phyloP scores from a whole-genome alignment of 2,329 filamentous ascomycete species.

The Trichoderma arundinaceum region DNA sequence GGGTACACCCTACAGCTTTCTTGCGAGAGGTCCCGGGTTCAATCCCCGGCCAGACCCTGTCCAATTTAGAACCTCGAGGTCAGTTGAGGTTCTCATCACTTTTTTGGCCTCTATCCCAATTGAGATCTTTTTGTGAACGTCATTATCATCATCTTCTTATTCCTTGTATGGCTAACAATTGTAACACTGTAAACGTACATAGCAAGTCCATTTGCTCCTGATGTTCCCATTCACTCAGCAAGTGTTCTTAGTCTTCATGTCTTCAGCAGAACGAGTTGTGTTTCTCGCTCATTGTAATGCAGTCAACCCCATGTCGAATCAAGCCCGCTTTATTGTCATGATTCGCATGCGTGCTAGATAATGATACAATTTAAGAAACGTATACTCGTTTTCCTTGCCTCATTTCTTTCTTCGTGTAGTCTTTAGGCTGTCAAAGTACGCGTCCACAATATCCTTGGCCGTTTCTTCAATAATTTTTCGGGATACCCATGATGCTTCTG shows the following conservation, averaged over 20 bases:
- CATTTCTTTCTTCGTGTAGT: constrained; percentile 6
- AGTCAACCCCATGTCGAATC: too few relatives aligned
- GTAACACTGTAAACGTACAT: too few relatives aligned
- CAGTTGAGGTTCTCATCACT: neutral
- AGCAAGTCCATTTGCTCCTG: too few relatives aligned
- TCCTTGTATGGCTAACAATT: too few relatives aligned
- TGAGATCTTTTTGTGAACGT: too few relatives aligned
- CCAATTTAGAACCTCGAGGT: neutral
- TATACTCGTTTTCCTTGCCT: neutral
- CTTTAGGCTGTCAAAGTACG: constrained; percentile 38
- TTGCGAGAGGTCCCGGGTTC: constrained; percentile 55
- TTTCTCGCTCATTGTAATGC: too few relatives aligned
- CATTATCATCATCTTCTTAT: too few relatives aligned
- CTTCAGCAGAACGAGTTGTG: too few relatives aligned
- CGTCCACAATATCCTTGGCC: constrained; percentile 38
- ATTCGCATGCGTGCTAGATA: neutral
- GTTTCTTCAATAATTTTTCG: constrained; percentile 38
- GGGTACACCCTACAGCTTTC: constrained; percentile 24
- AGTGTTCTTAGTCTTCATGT: too few relatives aligned
- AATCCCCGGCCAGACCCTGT: constrained; percentile 53
- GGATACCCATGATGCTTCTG: constrained; percentile 43
- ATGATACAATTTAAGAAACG: neutral
- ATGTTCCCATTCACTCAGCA: too few relatives aligned
- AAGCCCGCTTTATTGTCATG: too few relatives aligned
- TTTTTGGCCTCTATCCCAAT: neutral